A percentile compares a stretch with the other conserved stretches of the same genome.
Evolutionary conservation across 2,329 filamentous ascomycete genomes (phyloP).

Genomic region (Dothistroma septosporum): DNA sequence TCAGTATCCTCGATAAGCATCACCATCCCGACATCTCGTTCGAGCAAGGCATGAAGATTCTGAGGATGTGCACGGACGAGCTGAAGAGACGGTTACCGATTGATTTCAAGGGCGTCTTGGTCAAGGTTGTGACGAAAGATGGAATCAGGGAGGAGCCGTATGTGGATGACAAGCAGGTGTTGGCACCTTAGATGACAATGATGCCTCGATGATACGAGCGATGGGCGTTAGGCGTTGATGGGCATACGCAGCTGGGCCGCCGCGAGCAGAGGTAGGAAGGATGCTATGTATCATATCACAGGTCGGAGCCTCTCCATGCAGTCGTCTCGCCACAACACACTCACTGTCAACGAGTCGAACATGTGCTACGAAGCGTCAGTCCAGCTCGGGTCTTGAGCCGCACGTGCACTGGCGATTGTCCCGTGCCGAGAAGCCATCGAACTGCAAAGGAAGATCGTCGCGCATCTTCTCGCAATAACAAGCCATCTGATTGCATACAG

Average conservation of each 20-base stretch:
- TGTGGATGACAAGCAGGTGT: constrained; percentile 55
- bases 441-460: neutral
- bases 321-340: neutral
- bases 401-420: neutral
- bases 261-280: neutral
- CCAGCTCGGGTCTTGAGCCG: neutral
- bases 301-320: neutral
- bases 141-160: constrained; percentile 82
- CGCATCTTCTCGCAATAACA: neutral
- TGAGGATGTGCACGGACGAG: constrained; percentile 94
- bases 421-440: neutral
- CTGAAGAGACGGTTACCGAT: constrained; percentile 94
- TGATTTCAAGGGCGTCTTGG: constrained; percentile 88
- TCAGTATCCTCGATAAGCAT: constrained; percentile 97
- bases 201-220: constrained; percentile 11
- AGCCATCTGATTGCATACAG: neutral
- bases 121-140: constrained; percentile 94
- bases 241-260: constrained; percentile 11
- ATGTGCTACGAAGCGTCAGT: neutral
- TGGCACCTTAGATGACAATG: constrained; percentile 25
- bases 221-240: constrained; percentile 21
- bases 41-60: constrained; percentile 83
- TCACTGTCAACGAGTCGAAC: neutral
- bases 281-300: constrained; percentile 7
- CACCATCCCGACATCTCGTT: constrained; percentile 91